A percentile compares a stretch with the other conserved stretches of the same genome.
These are phyloP conservation scores for Skeletonema grethae DNA, from an alignment of 108 stramenopile species.

Conservation along the genomic window DNA sequence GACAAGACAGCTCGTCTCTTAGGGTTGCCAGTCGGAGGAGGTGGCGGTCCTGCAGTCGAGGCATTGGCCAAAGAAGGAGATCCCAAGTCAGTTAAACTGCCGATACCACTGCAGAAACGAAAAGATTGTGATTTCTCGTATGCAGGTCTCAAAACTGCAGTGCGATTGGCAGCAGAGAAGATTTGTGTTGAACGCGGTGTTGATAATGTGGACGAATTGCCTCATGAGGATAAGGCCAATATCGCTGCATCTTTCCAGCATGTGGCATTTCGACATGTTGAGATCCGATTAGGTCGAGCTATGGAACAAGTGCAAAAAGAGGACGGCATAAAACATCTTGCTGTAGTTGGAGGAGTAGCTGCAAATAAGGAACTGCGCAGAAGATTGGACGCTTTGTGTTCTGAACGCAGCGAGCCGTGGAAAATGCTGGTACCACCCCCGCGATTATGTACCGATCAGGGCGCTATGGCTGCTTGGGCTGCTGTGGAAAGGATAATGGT, in stretches of 20 bases:
- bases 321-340: constrained; percentile 75
- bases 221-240: constrained; percentile 73
- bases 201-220: constrained; percentile 50
- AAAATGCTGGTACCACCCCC: constrained; percentile 89
- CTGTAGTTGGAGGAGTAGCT: constrained; percentile 98
- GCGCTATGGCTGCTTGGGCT: constrained; percentile 95
- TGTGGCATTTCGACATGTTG: constrained; percentile 91
- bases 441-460: constrained; percentile 97
- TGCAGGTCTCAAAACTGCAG: constrained; percentile 94
- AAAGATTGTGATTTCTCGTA: constrained; percentile 96
- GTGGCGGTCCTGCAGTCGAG: constrained; percentile 96
- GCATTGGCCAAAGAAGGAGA: constrained; percentile 82
- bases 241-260: constrained; percentile 95
- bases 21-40: constrained; percentile 85
- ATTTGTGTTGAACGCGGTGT: constrained; percentile 59
- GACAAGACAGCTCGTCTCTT: constrained; percentile 95
- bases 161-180: constrained; percentile 68
- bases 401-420: constrained; percentile 64
- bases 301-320: constrained; percentile 62
- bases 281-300: constrained; percentile 82
- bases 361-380: constrained; percentile 90
- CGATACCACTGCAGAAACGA: constrained; percentile 85
- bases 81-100: constrained; percentile 68
- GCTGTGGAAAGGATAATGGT: constrained; percentile 85
- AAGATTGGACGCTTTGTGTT: constrained; percentile 67